Base-by-base conservation (phyloP, 768 basidiomycete genomes). In the Xerocomellus chrysenteron region DNA sequence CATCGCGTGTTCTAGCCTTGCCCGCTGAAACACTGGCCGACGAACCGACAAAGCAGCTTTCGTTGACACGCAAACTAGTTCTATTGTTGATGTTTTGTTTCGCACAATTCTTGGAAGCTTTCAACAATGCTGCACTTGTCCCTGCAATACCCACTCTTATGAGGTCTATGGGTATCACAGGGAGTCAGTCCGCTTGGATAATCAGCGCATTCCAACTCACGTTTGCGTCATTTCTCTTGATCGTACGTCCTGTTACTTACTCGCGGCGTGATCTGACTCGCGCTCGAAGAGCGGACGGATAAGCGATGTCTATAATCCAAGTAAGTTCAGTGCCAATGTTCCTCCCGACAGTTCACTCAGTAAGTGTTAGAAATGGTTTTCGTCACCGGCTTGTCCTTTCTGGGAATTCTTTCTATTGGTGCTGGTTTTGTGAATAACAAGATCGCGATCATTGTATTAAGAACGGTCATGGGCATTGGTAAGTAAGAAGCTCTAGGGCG, bases 381-480 rank as follows among this genome's bases (percentile, higher is more conserved):
- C 62, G 58, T 79, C 26, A 49, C 52, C 0, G 82, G 84, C 8
- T 64, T 78, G 24, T 50, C 65, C 21, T 57, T 59, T 4, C 68
- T 85, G 14, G 80, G 80, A 4, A 45, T 79, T 36, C 66, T 81
- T 24, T 75, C 78, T 11, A 58, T 83, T 14, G 72, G 72, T 24
- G 72, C 71, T n/a, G 81, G 81, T 24, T 84, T 85, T 57, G 69
- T 73, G 28, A 54, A 70, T 24, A 69, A 75, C 63, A 77, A 81
- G 60, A 75, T 82, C 50, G 73, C 70, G 0, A 69, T 86, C 43
- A 72, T 84, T 37, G 71, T 82, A 41, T 64, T 86, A 1, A 74
- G 84, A 60, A 82, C 79, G 3, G 47, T 85, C 10, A 78, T 73
- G 59, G 83, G 84, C 19, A 72, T 78, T 36, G 74, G 80, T 77